Evolutionary conservation across 805 yeast genomes (phyloP), one percentile per base, ranked within the genome.

Genomic region (Metahyphopichia silvanorum): DNA sequence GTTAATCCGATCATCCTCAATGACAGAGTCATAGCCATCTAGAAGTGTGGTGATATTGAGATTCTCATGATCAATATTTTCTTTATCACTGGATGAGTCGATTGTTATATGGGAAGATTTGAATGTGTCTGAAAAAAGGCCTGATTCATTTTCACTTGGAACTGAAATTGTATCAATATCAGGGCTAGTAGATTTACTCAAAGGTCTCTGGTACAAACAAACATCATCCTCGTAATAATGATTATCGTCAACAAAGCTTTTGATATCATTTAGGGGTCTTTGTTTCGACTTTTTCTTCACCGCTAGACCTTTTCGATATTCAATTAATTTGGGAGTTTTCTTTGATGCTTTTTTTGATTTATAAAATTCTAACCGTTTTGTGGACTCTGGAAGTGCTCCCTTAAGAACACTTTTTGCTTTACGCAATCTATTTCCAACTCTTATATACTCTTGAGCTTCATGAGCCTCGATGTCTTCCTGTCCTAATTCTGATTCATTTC

Each of bases 371-470:
- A 62, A 42, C 15, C 66, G 37, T 35, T 57, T 63, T 4, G 67
- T 63, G 3, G 69, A 64, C 32, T 63, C 70, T 0, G 71, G 71
- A 10, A 64, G 43, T 1, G 57, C 61, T 0, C 71, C 71, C 19
- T 51, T 38, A 5, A 65, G 42, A 8, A 62, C 52, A 24, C 49
- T 52, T 27, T 49, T 59, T 27, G 59, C 59, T 34, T 49, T 60
- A 17, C 49, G 17, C 11, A 29, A 25, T 17, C 47, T 37, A 2
- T 60, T 60, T 3, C 60, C 62, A 8, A 55, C 57, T 31, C 55
- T 34, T 17, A 27, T 20, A 10, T 27, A n/a, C 10, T 17, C 32
- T 11, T 32, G 27, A 4, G 36, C 12, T 8, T 10, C 22, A 9
- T 27, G 29, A 10, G 38, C 20, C 12, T 16, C 13, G 15, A 10